phyloP scores from a whole-genome alignment of 495 filamentous ascomycete species.

The Xylaria curta region DNA sequence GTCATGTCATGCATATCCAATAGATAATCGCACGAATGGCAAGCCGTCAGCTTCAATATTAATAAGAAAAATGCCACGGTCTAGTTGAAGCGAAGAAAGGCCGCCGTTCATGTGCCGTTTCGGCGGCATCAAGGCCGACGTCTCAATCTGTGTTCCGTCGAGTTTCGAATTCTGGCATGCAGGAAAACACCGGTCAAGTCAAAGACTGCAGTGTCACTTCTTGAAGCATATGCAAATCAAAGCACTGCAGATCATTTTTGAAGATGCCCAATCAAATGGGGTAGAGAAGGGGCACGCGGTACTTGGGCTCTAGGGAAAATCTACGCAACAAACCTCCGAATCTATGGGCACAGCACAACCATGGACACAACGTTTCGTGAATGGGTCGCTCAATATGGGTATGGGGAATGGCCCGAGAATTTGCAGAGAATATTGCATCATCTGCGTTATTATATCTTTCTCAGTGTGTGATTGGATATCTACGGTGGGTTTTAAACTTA shows the following conservation, averaged over 20 bases:
- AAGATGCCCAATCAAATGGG: not conserved
- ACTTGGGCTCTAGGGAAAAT: not conserved
- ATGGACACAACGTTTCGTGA: constrained; percentile 8
- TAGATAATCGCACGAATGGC: not conserved
- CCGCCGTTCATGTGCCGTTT: not conserved
- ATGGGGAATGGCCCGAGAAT: not conserved
- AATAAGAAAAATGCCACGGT: not conserved
- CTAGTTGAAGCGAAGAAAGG: not conserved
- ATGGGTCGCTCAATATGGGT: not conserved
- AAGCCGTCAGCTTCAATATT: not conserved
- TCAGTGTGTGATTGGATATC: not conserved
- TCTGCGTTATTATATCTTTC: constrained; percentile 4
- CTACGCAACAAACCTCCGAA: not conserved
- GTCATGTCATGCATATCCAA: not conserved
- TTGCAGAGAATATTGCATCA: not conserved
- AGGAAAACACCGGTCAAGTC: not conserved
- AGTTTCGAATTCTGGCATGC: not conserved
- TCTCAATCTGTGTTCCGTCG: not conserved
- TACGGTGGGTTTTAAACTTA: not conserved
- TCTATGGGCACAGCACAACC: not conserved
- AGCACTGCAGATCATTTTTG: constrained; percentile 1
- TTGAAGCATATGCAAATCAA: constrained; percentile 7
- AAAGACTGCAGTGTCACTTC: not conserved
- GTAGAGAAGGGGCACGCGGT: not conserved
- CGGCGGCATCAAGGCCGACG: not conserved